Evolutionary conservation across 2,329 filamentous ascomycete genomes (phyloP), one percentile per base, ranked within the genome.

Genomic region (Alternaria ventricosa): DNA sequence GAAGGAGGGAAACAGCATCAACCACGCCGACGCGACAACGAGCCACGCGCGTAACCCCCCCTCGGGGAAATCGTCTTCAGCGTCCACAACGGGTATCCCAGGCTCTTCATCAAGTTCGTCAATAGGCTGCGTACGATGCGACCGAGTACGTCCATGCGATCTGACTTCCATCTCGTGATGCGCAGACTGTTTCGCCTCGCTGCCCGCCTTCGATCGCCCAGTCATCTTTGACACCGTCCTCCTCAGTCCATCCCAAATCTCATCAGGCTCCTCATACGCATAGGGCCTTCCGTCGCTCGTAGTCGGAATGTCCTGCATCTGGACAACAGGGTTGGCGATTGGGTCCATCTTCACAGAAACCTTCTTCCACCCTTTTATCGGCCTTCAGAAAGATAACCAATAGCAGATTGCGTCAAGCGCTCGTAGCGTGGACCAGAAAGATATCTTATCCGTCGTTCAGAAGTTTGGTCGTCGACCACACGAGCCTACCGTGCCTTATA

Each of bases 1-100:
- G 23, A 82, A 78, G 0, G 76, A 71, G 50, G 75, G 67, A 64
- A 77, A 66, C 22, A 78, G 61, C 65, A 79, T 60, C 6, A 79
- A 76, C 46, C 75, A 78, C 1, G 80, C 80, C 0, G 74, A 68
- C 28, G 77, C 50, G 10, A 82, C 80, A 7, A 83, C 81, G 2
- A 80, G 71, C 79, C 80, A 82, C 46, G 82, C 82, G 12, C 70
- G 66, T 8, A 72, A 63, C 3, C 82, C 80, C 8, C 80, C 79
- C 57, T 82, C 80, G 1, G 80, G 80, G 30, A 79, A 79, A 20
- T 67, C 55, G 28, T 77, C 72, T 67, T 77, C 75, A 1, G 67
- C 66, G 56, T 76, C 64, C 4, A 71, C 69, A 22, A 68, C 61
- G 1, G 71, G 63, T 44, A 63, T 57, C 7, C 60, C 55, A 6